Percentiles rank a stretch among this genome's conserved stretches.
Evolutionary conservation across 2,329 filamentous ascomycete genomes (phyloP).

Genomic region (Didymella pinodella): DNA sequence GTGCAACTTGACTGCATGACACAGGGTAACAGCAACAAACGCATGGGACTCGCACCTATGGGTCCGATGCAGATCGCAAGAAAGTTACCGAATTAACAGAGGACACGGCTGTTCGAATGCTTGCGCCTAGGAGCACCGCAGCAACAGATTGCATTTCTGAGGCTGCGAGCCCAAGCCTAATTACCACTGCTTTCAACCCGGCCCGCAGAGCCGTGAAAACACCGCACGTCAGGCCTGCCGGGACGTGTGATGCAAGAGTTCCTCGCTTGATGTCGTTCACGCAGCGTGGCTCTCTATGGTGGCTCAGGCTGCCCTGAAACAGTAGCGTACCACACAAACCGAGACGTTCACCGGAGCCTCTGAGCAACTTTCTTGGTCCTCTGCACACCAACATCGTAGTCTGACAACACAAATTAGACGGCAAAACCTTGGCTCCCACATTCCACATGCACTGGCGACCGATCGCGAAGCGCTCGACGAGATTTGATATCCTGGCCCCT

Average conservation of each 20-base stretch:
- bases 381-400: neutral
- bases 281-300: conserved; percentile 6
- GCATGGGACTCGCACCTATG: neutral
- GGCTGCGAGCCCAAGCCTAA: neutral
- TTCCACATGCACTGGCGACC: neutral
- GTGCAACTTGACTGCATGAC: neutral
- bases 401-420: neutral
- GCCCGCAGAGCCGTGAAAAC: neutral
- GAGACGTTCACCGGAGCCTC: conserved; percentile 9
- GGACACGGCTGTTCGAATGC: neutral
- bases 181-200: neutral
- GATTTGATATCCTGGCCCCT: too few relatives aligned
- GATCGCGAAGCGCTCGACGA: neutral
- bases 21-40: conserved; percentile 1
- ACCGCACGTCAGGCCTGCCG: neutral
- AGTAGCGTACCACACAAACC: conserved; percentile 4
- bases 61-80: neutral
- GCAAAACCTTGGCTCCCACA: neutral
- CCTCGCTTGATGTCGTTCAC: conserved; percentile 6
- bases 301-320: conserved; percentile 14
- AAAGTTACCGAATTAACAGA: neutral
- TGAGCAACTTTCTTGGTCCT: neutral
- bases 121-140: neutral
- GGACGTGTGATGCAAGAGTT: neutral
- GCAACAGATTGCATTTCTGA: neutral